Percentiles rank a stretch among this genome's conserved stretches.
phyloP scores from a whole-genome alignment of 805 yeast genomes.

The Candida cerambycidarum region DNA sequence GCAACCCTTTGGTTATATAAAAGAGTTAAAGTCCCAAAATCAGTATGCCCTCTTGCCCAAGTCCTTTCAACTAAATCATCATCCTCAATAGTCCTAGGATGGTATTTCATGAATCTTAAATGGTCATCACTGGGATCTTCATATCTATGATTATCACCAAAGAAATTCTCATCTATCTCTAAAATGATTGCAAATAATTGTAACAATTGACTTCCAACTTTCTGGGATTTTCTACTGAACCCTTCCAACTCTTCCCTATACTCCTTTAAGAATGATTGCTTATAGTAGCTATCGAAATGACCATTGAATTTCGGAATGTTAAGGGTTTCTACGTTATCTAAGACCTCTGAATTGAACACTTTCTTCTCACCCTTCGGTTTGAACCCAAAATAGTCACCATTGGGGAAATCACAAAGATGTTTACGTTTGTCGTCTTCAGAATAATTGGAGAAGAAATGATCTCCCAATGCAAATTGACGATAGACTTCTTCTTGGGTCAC shows the following conservation, averaged over 20 bases:
- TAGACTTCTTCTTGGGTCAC: conserved; percentile 25
- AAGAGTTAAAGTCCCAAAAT: conserved; percentile 35
- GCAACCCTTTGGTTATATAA: conserved; percentile 36
- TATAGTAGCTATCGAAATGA: conserved; percentile 19
- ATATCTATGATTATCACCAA: conserved; percentile 30
- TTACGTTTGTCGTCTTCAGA: conserved; percentile 25
- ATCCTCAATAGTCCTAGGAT: conserved; percentile 27
- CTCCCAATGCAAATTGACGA: conserved; percentile 27
- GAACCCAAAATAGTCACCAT: conserved; percentile 34
- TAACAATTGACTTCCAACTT: conserved; percentile 17
- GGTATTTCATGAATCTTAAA: conserved; percentile 33
- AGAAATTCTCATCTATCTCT: conserved; percentile 31
- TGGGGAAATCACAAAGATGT: conserved; percentile 24
- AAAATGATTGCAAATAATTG: conserved; percentile 32
- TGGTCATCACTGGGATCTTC: conserved; percentile 36
- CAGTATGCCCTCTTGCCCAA: conserved; percentile 39
- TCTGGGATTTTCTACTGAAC: conserved; percentile 22
- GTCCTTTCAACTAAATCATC: conserved; percentile 29
- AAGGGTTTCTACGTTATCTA: conserved; percentile 29
- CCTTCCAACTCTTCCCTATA: conserved; percentile 21
- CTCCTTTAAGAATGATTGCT: conserved; percentile 18
- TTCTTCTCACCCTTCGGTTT: conserved; percentile 31
- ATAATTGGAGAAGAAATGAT: conserved; percentile 26
- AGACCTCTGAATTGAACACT: conserved; percentile 28
- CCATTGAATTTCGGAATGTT: conserved; percentile 33